Percentiles rank a stretch among this genome's conserved stretches.
phyloP scores from a whole-genome alignment of 78 protist species.

The Chrysochromulina parva region DNA sequence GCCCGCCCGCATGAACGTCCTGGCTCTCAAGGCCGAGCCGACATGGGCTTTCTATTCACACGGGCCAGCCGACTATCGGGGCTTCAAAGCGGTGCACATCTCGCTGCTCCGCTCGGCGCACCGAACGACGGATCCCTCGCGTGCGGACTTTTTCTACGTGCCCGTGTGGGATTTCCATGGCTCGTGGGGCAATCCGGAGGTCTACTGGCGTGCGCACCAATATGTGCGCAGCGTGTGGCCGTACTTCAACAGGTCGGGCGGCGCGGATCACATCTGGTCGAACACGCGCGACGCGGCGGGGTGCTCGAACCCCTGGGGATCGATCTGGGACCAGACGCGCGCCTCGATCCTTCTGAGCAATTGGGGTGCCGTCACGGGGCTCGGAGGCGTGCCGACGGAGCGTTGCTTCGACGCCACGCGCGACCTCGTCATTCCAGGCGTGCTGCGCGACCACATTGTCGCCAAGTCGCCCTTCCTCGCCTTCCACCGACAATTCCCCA shows the following conservation, averaged over 20 bases:
- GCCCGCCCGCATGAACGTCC: not conserved
- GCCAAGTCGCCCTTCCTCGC: not conserved
- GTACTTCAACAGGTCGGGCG: not conserved
- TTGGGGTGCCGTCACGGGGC: not conserved
- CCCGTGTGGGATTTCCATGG: not conserved
- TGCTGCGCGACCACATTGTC: not conserved
- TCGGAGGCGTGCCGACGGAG: not conserved
- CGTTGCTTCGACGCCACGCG: not conserved
- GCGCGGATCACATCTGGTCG: not conserved
- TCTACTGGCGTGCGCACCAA: not conserved
- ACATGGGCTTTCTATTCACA: not conserved
- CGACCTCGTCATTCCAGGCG: not conserved
- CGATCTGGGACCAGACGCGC: not conserved
- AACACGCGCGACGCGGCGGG: conserved; percentile 22
- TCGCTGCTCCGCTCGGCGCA: not conserved
- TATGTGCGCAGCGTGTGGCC: not conserved
- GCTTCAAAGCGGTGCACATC: not conserved
- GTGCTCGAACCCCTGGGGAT: not conserved
- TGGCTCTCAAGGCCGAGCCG: conserved; percentile 14
- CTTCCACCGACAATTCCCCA: not conserved
- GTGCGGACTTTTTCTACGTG: not conserved
- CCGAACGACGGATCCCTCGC: not conserved
- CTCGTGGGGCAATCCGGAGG: conserved; percentile 19
- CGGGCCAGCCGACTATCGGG: not conserved
- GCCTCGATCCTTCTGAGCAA: not conserved